Base-by-base conservation (phyloP, 805 yeast genomes). In the Metschnikowia arizonensis region DNA sequence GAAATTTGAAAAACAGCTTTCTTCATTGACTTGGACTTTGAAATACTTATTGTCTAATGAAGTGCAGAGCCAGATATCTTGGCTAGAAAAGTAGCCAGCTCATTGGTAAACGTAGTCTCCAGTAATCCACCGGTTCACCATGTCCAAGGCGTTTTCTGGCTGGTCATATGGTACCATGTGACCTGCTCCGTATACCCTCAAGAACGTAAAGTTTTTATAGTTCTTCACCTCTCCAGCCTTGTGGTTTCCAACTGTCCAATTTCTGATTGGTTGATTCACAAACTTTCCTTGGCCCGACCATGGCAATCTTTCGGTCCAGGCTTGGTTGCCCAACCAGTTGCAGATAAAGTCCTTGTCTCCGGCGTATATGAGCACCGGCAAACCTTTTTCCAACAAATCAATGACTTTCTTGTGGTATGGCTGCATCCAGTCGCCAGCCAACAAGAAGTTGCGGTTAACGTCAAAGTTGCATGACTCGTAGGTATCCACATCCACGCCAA, bases 161-260 rank as follows among this genome's bases (percentile, higher is more conserved):
- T 85, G 91, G 67, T 90, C 90, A 59, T 69, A 83, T 14, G 97
- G 97, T 50, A 88, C 96, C 97, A 90, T 89, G 68, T 91, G 97
- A 23, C 97, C 97, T 42, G 95, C 97, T 51, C 81, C 91, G 58
- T 74, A 90, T 8, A 90, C 79, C 64, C 96, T 78, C 64, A 88
- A 73, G 72, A 84, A 91, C 3, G 96, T 85, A 56, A 90, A 81
- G 48, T 78, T 74, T 39, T 82, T 82, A 53, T 73, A 77, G 59
- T 79, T 83, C 71, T 88, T 88, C 24, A 82, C 83, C 57, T 84
- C 80, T 48, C 98, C 98, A 19, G 62, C 64, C 33, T 56, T 53
- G 44, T 54, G 54, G 53, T 61, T 63, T 44, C 62, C 65, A 23
- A 66, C 70, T 28, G 48, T 58, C 79, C 78, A 81, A 35, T 69